Percentiles rank a stretch among this genome's conserved stretches.
These are phyloP conservation scores for Aspergillus homomorphus DNA, from an alignment of 495 filamentous ascomycete genomes.

Conservation along the genomic window DNA sequence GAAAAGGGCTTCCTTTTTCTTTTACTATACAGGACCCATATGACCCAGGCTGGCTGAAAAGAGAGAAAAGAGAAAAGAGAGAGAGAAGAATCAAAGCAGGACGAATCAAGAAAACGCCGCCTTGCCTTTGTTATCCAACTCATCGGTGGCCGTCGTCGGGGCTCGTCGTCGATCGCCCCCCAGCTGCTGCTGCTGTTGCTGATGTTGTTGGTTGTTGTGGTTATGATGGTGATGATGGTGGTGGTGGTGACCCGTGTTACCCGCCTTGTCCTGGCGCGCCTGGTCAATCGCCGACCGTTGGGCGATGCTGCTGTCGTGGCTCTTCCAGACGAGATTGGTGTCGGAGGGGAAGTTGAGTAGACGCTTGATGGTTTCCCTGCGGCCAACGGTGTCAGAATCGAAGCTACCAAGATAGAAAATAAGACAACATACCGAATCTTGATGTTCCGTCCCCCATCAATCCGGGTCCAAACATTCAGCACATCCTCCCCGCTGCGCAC, in stretches of 20 bases:
- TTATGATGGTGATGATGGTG: slow-evolving; percentile 29
- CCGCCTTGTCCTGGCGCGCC: slow-evolving; percentile 71
- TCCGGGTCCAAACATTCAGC: slow-evolving; percentile 94
- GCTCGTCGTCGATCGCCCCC: slow-evolving; percentile 46
- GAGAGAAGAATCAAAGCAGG: slow-evolving; percentile 16
- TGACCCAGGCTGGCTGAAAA: slow-evolving; percentile 24
- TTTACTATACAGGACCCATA: slow-evolving; percentile 47
- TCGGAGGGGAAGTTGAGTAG: slow-evolving; percentile 79
- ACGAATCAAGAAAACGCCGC: slow-evolving; percentile 30
- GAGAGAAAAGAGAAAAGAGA: slow-evolving; percentile 4
- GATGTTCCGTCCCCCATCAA: slow-evolving; percentile 86
- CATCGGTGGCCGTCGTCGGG: slow-evolving; percentile 37
- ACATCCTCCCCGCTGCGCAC: slow-evolving; percentile 95
- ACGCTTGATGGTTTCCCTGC: slow-evolving; percentile 88
- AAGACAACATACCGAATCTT: slow-evolving; percentile 77
- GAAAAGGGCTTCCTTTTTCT: slow-evolving; percentile 13
- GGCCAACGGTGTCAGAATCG: slow-evolving; percentile 8
- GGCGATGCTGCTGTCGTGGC: slow-evolving; percentile 78
- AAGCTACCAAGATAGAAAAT: neutral
- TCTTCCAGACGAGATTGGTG: slow-evolving; percentile 91
- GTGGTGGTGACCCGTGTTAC: slow-evolving; percentile 38
- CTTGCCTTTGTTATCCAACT: slow-evolving; percentile 47
- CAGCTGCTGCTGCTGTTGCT: slow-evolving; percentile 30
- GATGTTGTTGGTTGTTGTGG: slow-evolving; percentile 26
- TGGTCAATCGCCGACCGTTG: slow-evolving; percentile 79